Base-by-base conservation (phyloP, 305 asterid species). In the Fraxinus sp. region DNA sequence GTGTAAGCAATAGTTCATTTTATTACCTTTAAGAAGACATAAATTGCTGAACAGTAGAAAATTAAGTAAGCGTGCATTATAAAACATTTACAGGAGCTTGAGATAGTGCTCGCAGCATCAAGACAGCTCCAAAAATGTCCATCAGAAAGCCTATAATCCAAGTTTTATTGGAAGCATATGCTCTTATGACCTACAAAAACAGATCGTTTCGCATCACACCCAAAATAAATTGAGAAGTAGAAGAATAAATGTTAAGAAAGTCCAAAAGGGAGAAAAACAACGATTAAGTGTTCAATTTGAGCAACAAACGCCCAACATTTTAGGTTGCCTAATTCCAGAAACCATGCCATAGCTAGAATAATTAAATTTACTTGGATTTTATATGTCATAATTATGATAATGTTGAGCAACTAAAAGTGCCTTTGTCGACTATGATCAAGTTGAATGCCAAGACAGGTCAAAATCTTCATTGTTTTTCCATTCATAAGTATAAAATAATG, bases 21-120 rank as follows among this genome's bases (percentile, higher is more conserved):
- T 59, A 70, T 77, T 74, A 82, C 78, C 66, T 20, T 30, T 7
- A 28, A 57, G 75, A 46, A 37, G 3, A 35, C 16, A 76, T 26
- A 74, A 76, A 76, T 68, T 36, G 68, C 37, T 13, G 36, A 81
- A 62, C 33, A 44, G 7, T 9, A 3, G 44, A 62, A 71, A 57
- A 76, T 36, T 59, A 81, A 78, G 11, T n/a, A 33, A 22, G 59
- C n/a, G 55, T 39, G 80, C 37, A 24, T 24, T 24, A 11, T 28
- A 36, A 49, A 77, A 73, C 71, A 85, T 86, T 85, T 91, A 94
- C 99, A 37, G 99, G 99, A 84, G 99, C 98, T 83, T 90, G 95
- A 80, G 99, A 91, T 24, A 97, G 90, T 84, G 99, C 99, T 75
- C 91, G 91, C 86, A 97, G 88, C 98, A 97, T 94, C 89, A 97